These are phyloP conservation scores for Cryphonectria nitschkei DNA, from an alignment of 2,329 filamentous ascomycete genomes.

Conservation along the genomic window DNA sequence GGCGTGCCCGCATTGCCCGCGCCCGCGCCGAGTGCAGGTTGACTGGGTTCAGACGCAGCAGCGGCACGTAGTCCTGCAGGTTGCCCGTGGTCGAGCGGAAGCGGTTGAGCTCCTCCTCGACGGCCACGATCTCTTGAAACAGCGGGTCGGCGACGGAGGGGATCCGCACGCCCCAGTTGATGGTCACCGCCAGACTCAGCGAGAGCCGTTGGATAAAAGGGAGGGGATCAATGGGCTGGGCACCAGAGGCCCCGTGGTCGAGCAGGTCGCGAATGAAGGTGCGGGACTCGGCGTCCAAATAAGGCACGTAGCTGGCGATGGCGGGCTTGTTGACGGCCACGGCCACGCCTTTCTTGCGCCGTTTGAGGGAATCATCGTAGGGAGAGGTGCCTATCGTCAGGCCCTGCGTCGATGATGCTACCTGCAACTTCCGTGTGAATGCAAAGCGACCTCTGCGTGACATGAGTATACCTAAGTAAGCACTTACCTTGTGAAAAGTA, in stretches of 20 bases:
- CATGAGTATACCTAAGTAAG: not conserved
- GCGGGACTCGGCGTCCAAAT: slow-evolving; percentile 66
- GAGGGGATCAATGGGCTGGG: slow-evolving; percentile 27
- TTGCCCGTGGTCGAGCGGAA: slow-evolving; percentile 29
- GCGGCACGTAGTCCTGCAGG: slow-evolving; percentile 28
- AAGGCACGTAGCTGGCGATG: slow-evolving; percentile 69
- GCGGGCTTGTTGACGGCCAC: slow-evolving; percentile 68
- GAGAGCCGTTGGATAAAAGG: slow-evolving; percentile 29
- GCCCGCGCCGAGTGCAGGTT: slow-evolving; percentile 22
- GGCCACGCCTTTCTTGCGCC: slow-evolving; percentile 66
- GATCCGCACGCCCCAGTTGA: slow-evolving; percentile 32
- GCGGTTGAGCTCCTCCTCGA: slow-evolving; percentile 30
- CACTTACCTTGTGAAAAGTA: slow-evolving; percentile 59
- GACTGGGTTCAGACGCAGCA: slow-evolving; percentile 26
- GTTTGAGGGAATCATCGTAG: slow-evolving; percentile 70
- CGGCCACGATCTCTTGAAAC: slow-evolving; percentile 29
- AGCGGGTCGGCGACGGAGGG: slow-evolving; percentile 28
- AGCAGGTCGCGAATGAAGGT: slow-evolving; percentile 60
- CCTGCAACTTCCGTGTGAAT: slow-evolving; percentile 6
- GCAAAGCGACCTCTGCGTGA: not conserved
- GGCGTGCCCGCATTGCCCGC: slow-evolving; percentile 25
- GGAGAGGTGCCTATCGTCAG: slow-evolving; percentile 65
- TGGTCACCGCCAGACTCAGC: slow-evolving; percentile 29
- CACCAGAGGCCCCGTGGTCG: slow-evolving; percentile 55
- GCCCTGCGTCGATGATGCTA: slow-evolving; percentile 42